Percentiles rank a stretch among this genome's conserved stretches.
Conservation (phyloP, 2,329 filamentous ascomycete genomes). For the Claviceps capensis region DNA sequence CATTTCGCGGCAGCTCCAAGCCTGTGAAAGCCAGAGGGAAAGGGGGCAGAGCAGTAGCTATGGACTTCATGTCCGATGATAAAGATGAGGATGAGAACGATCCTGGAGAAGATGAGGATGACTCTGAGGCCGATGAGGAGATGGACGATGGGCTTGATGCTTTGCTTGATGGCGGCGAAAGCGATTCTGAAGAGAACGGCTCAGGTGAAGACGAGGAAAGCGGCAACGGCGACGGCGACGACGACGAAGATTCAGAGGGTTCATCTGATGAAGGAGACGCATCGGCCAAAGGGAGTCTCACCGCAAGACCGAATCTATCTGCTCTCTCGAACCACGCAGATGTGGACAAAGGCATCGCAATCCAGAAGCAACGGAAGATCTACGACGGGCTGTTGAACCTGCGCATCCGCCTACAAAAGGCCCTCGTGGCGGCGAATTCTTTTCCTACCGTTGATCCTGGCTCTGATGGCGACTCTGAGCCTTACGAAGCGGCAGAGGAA, state of each 20-base stretch:
- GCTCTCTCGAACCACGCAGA: constrained; percentile 34
- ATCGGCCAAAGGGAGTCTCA: constrained; percentile 10
- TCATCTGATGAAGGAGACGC: constrained; percentile 17
- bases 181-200: constrained; percentile 21
- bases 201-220: constrained; percentile 21
- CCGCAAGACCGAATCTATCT: constrained; percentile 21
- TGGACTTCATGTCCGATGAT: constrained; percentile 42
- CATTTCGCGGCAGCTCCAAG: constrained; percentile 45
- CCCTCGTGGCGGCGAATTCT: constrained; percentile 69
- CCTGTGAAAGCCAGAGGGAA: constrained; percentile 24
- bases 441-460: constrained; percentile 35
- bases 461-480: constrained; percentile 29
- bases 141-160: constrained; percentile 24
- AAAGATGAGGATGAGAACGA: constrained; percentile 25
- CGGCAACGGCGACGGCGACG: constrained; percentile 15
- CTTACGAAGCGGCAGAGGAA: constrained; percentile 64
- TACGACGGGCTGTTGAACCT: constrained; percentile 85
- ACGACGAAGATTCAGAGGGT: constrained; percentile 19
- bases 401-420: constrained; percentile 87
- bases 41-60: constrained; percentile 32
- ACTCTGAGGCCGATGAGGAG: constrained; percentile 24
- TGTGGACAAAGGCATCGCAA: constrained; percentile 70
- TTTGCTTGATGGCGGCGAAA: constrained; percentile 17
- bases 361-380: constrained; percentile 70
- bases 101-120: constrained; percentile 20